Evolutionary conservation across 352 stramenopile species (phyloP), one percentile per base, ranked within the genome.

Genomic region (Phytophthora pinifolia): DNA sequence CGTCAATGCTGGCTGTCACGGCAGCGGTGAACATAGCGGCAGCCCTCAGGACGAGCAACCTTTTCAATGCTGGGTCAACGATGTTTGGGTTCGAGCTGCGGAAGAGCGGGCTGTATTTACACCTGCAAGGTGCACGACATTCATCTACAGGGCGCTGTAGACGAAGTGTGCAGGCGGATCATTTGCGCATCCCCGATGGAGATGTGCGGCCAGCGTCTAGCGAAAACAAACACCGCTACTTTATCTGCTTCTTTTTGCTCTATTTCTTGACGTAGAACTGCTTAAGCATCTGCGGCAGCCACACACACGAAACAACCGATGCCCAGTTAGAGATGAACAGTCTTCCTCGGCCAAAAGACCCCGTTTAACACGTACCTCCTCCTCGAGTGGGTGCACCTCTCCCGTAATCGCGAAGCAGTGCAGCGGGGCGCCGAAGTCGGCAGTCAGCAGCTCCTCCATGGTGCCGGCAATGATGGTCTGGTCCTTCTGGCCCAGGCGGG

Each of bases 381-480:
- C 73, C 72, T 99, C 97, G 48, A 99, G 80, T 27, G 96, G 89
- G 64, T 99, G 97, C 18, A 98, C 83, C 10, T 98, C 88, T 27
- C 92, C 97, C 44, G 89, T 96, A 52, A 99, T 96, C 22, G 98
- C 95, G 33, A 99, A 71, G 36, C 88, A 98, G 75, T 99, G 97
- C 62, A 99, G 68, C 20, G 97, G 97, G 27, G 65, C 77, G 39
- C 97, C 96, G 75, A 99, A 98, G 74, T 99, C 96, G 32, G 95
- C 79, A 5, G 87, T 74, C 34, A 87, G 68, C 30, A 99, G 74
- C 69, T 99, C 88, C 53, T 97, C 72, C 64, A 99, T 86, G 7
- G 94, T 98, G 15, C 96, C 96, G n/a, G 94, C 87, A 37, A 98
- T 88, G 67, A 99, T 99, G 38, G 83, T 82, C 59, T 96, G 83